Percentiles rank a stretch among this genome's conserved stretches.
Evolutionary conservation across 2,329 filamentous ascomycete genomes (phyloP).

Genomic region (Colletotrichum spinosum): DNA sequence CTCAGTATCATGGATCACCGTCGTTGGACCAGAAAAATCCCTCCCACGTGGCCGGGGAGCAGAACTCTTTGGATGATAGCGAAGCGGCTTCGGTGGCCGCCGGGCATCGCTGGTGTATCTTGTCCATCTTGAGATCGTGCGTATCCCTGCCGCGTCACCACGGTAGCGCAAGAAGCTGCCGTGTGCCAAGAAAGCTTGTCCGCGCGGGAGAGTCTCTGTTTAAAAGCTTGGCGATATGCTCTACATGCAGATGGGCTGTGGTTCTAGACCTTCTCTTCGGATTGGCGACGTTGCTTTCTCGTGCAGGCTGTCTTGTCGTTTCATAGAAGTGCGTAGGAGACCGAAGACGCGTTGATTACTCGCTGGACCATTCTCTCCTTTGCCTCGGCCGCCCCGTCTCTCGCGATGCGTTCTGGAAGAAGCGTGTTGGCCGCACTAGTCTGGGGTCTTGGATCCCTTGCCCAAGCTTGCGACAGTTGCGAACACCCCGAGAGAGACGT

Average conservation of each 20-base stretch:
- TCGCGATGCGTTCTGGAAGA: constrained; percentile 19
- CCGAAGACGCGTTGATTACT: no score
- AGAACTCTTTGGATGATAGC: constrained; percentile 10
- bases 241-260: not conserved
- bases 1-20: no score
- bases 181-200: constrained; percentile 21
- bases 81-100: not conserved
- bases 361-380: not conserved
- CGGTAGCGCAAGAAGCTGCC: not conserved
- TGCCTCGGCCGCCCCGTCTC: not conserved
- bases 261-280: no score
- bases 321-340: no score
- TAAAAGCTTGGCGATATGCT: constrained; percentile 28
- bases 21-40: not conserved
- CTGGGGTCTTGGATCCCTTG: not conserved
- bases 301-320: not conserved
- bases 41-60: constrained; percentile 12
- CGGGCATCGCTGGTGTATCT: no score
- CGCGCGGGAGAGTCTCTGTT: not conserved
- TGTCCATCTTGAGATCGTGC: not conserved
- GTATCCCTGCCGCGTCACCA: constrained; percentile 19
- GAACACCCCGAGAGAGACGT: constrained; percentile 32
- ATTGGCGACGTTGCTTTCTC: not conserved
- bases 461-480: constrained; percentile 19
- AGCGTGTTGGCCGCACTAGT: constrained; percentile 5